Evolutionary conservation across 2,329 filamentous ascomycete species (phyloP).

Genomic region (Fusarium sp.): DNA sequence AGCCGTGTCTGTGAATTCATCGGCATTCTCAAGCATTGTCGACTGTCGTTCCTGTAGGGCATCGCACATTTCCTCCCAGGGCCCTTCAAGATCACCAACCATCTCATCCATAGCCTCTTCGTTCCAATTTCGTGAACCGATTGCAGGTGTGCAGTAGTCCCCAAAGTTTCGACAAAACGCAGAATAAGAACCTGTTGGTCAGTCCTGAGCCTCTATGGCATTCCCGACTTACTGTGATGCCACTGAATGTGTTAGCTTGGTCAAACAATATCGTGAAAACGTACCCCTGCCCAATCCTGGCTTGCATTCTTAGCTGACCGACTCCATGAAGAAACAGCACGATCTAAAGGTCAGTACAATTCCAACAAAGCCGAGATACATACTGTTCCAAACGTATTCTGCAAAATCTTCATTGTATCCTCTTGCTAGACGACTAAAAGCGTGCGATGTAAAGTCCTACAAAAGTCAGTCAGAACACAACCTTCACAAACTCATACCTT

Average conservation of each 20-base stretch:
- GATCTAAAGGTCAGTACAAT: not conserved
- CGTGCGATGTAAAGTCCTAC: slow-evolving; percentile 40
- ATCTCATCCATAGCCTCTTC: slow-evolving; percentile 53
- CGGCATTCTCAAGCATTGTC: not conserved
- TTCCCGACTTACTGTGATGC: slow-evolving; percentile 34
- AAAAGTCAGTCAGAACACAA: not conserved
- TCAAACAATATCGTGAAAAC: slow-evolving; percentile 20
- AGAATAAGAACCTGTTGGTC: slow-evolving; percentile 46
- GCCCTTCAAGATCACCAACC: slow-evolving; percentile 44
- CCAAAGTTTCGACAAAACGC: slow-evolving; percentile 57
- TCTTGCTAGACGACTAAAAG: slow-evolving; percentile 4
- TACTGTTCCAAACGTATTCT: slow-evolving; percentile 16
- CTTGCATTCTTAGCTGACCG: slow-evolving; percentile 42
- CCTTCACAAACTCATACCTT: slow-evolving; percentile 37
- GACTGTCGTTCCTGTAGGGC: not conserved
- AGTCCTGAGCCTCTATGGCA: not conserved
- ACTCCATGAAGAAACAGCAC: slow-evolving; percentile 12
- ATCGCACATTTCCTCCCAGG: slow-evolving; percentile 45
- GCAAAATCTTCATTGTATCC: slow-evolving; percentile 18
- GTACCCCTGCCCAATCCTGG: slow-evolving; percentile 48
- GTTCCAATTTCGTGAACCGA: slow-evolving; percentile 54
- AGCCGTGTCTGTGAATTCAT: not conserved
- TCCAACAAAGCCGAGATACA: not conserved
- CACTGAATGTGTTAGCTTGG: slow-evolving; percentile 41
- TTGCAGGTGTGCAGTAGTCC: slow-evolving; percentile 41